Percentiles rank a stretch among this genome's conserved stretches.
phyloP scores from a whole-genome alignment of 768 basidiomycete genomes.

The Agaricus blazei region DNA sequence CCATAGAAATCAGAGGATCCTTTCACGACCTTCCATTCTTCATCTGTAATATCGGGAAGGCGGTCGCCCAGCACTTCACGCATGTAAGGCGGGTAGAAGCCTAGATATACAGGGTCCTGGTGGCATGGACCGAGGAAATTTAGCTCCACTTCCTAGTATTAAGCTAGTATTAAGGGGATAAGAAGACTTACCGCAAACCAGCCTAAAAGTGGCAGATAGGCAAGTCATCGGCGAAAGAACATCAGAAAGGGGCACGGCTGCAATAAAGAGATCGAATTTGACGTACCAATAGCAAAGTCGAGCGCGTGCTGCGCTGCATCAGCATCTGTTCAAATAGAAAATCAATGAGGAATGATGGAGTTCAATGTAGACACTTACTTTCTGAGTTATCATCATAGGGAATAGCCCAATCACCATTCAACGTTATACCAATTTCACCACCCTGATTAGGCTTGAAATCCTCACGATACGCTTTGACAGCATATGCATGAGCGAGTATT shows the following conservation, averaged over 20 bases:
- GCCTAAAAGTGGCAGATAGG: conserved; percentile 31
- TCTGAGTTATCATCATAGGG: conserved; percentile 66
- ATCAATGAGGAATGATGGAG: background rate
- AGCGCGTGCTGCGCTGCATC: conserved; percentile 68
- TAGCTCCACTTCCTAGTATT: conserved; percentile 6
- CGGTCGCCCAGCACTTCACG: conserved; percentile 50
- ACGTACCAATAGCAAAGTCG: conserved; percentile 65
- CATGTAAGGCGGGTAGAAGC: conserved; percentile 60
- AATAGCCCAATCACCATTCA: conserved; percentile 73
- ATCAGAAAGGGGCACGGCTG: conserved; percentile 17
- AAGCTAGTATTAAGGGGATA: background rate
- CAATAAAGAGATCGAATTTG: conserved; percentile 12
- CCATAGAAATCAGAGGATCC: conserved; percentile 70
- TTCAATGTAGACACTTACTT: conserved; percentile 37
- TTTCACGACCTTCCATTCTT: conserved; percentile 52
- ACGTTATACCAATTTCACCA: conserved; percentile 73
- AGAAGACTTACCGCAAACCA: conserved; percentile 49
- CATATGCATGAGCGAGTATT: conserved; percentile 65
- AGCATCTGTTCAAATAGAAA: conserved; percentile 38
- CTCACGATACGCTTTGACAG: conserved; percentile 61
- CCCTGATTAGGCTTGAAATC: conserved; percentile 58
- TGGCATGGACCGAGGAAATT: conserved; percentile 7
- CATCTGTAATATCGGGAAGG: conserved; percentile 52
- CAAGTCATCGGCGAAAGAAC: conserved; percentile 17
- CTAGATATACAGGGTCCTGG: conserved; percentile 66